Evolutionary conservation across 2,329 filamentous ascomycete species (phyloP), one percentile per base, ranked within the genome.

Genomic region (Microdochium bolleyi): DNA sequence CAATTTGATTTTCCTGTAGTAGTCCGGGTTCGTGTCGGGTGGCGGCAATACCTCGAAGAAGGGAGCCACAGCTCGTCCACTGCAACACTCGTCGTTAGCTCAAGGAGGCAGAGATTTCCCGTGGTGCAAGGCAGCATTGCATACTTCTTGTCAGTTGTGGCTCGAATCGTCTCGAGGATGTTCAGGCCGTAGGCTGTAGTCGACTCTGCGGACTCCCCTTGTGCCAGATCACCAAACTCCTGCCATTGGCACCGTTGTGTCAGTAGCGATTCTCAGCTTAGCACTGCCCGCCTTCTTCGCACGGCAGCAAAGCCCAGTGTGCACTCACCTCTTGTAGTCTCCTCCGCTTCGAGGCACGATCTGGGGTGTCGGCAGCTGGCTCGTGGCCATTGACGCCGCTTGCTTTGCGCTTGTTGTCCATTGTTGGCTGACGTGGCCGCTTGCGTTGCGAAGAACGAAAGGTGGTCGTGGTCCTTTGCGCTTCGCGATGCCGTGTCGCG

Each of bases 111-210:
- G 27, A 54, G 65, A 61, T 62, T 51, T 61, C 51, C 53, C 52
- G 25, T 24, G 11, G 25, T 44, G n/a, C 49, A 13, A 22, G 49
- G 24, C 32, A 30, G 27, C 21, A 52, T 24, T 48, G 46, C 80
- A 63, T 77, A 92, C 89, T 80, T 88, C 73, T 95, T 95, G 68
- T 95, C 90, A 57, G 83, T 82, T 22, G 88, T 89, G 58, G 82
- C 78, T 61, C 85, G 85, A 63, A 95, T 81, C 64, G 85, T 84
- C 52, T 89, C 83, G 48, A 95, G 73, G 63, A 95, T 88, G 58
- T 79, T 80, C 61, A 89, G 71, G 37, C 90, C 90, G 62, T 84
- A 80, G 52, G 84, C 78, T 14, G 84, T 85, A 2, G 88, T 92
- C 16, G 83, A 83, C 65, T 88, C 83, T 52, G 72, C 69, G 16